Conservation (phyloP, 768 basidiomycete species). For the Tephrocybe sp. region DNA sequence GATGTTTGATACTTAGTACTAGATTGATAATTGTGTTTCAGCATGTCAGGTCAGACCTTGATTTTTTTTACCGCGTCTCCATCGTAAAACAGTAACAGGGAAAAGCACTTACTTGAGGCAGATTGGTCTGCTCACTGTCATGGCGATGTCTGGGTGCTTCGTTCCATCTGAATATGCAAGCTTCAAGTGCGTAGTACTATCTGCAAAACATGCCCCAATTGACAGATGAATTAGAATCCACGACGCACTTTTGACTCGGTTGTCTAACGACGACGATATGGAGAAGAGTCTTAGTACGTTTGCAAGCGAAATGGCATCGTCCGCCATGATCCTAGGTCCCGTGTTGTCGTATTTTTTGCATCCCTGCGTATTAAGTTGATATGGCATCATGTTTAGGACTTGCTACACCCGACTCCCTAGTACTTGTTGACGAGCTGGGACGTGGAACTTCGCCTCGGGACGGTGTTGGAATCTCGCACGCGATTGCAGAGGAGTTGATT, state of each 20-base stretch:
- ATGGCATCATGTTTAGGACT: conserved; percentile 46
- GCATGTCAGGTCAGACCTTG: conserved; percentile 42
- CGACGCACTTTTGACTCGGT: conserved; percentile 77
- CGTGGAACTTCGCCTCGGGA: conserved; percentile 86
- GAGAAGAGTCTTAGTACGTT: conserved; percentile 92
- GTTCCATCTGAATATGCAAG: conserved; percentile 94
- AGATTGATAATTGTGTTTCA: conserved; percentile 12
- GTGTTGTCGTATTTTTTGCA: neutral
- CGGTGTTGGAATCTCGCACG: conserved; percentile 79
- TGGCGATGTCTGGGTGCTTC: conserved; percentile 90
- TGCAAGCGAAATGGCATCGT: conserved; percentile 90
- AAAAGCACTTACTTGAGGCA: conserved; percentile 95
- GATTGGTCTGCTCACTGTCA: conserved; percentile 74
- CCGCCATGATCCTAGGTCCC: conserved; percentile 85
- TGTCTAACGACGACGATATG: conserved; percentile 93
- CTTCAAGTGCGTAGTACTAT: conserved; percentile 52
- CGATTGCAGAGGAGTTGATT: conserved; percentile 78
- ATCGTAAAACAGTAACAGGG: conserved; percentile 35
- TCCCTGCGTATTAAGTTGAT: neutral
- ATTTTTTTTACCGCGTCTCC: neutral
- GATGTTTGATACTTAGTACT: neutral
- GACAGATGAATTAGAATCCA: conserved; percentile 52
- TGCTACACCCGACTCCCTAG: conserved; percentile 64
- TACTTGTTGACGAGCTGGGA: conserved; percentile 91
- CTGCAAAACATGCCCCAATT: neutral